phyloP scores from a whole-genome alignment of 352 stramenopile genomes.

The Globisporangium solare region DNA sequence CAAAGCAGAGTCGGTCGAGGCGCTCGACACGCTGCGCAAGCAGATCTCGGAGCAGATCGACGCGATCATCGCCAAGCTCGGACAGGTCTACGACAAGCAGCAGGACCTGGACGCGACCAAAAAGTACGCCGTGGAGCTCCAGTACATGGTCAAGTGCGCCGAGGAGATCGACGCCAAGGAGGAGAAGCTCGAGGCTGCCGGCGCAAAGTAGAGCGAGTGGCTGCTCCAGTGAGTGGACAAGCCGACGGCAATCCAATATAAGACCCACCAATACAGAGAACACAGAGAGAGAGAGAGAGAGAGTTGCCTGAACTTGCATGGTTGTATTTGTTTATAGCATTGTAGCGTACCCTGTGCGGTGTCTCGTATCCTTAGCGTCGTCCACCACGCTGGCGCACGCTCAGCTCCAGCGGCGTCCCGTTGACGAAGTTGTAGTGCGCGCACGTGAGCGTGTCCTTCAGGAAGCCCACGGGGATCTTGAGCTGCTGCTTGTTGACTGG shows the following conservation, averaged over 20 bases:
- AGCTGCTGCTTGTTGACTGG: conserved; percentile 96
- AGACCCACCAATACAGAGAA: too few relatives aligned
- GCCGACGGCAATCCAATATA: too few relatives aligned
- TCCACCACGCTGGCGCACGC: conserved; percentile 73
- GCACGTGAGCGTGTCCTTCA: conserved; percentile 86
- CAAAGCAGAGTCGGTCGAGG: conserved; percentile 37
- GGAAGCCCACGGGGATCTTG: conserved; percentile 88
- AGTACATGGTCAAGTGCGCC: conserved; percentile 86
- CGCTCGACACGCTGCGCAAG: conserved; percentile 52
- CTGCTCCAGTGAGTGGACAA: too few relatives aligned
- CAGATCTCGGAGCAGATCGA: conserved; percentile 70
- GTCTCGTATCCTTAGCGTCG: conserved; percentile 32
- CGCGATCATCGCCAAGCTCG: conserved; percentile 62
- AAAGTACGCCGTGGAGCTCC: conserved; percentile 65
- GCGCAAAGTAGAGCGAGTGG: too few relatives aligned
- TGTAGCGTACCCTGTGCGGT: not conserved
- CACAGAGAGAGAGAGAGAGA: too few relatives aligned
- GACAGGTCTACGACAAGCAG: conserved; percentile 68
- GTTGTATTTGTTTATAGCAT: too few relatives aligned
- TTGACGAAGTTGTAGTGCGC: conserved; percentile 87
- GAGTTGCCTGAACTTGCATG: too few relatives aligned
- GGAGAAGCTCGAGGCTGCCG: conserved; percentile 53
- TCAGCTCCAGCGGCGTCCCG: conserved; percentile 66
- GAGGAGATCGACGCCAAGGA: conserved; percentile 75
- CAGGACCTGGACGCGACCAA: conserved; percentile 75